Evolutionary conservation across 2,329 filamentous ascomycete species (phyloP).

Genomic region (Colletotrichum sp.): DNA sequence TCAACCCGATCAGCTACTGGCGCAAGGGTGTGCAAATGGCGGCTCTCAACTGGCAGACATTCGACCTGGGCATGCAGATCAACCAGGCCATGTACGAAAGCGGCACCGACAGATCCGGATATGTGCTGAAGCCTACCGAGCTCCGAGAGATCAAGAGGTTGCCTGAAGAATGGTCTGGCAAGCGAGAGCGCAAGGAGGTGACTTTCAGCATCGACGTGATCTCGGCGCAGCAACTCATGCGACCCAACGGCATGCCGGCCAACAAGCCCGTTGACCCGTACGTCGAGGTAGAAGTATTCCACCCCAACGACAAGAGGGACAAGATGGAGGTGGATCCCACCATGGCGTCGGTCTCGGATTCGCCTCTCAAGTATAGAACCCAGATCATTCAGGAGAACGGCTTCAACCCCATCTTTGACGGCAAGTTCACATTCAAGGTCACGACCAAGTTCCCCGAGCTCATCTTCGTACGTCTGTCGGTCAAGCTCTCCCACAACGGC

Average conservation of each 20-base stretch:
- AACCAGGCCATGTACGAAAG: constrained; percentile 98
- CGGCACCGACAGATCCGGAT: constrained; percentile 84
- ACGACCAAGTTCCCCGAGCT: constrained; percentile 95
- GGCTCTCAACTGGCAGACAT: constrained; percentile 97
- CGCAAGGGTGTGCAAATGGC: constrained; percentile 96
- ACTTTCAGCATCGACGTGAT: constrained; percentile 87
- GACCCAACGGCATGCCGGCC: constrained; percentile 73
- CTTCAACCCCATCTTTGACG: constrained; percentile 89
- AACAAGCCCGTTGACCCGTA: constrained; percentile 87
- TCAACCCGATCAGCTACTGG: constrained; percentile 94
- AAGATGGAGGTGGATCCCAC: constrained; percentile 77
- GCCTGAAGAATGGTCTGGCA: constrained; percentile 58
- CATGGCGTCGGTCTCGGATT: constrained; percentile 45
- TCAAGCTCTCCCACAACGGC: constrained; percentile 84
- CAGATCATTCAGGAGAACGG: constrained; percentile 85
- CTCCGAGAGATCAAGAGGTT: constrained; percentile 74
- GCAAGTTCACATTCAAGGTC: constrained; percentile 78
- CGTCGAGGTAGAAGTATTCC: constrained; percentile 92
- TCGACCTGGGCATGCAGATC: constrained; percentile 92
- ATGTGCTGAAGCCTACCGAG: constrained; percentile 90
- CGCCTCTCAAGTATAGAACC: constrained; percentile 80
- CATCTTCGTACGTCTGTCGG: constrained; percentile 91
- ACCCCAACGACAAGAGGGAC: constrained; percentile 91
- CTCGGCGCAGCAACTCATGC: constrained; percentile 93
- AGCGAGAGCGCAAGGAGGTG: constrained; percentile 81